Evolutionary conservation across 768 basidiomycete species (phyloP), one percentile per base, ranked within the genome.

Genomic region (Tricholoma sp.): DNA sequence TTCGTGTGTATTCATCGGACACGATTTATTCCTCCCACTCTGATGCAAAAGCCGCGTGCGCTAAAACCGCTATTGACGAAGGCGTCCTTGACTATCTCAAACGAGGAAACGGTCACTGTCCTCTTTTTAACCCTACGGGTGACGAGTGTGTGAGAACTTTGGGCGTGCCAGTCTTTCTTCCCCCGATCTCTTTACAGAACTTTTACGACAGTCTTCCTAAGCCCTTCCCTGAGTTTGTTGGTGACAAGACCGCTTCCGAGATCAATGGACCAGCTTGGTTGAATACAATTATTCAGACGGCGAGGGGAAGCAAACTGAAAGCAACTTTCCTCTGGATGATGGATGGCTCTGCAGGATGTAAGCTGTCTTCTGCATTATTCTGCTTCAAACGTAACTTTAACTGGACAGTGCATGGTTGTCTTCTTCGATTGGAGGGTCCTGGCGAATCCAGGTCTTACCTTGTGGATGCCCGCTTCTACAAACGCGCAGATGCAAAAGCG

Each of bases 141-240:
- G 53, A 31, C 19, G 41, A 43, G 5, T 3, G 21, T 29, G n/a
- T 54, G 12, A 41, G 8, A 9, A 45, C 11, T 3, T 21, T 27
- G 27, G 12, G 29, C 11, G 19, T 21, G n/a, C 27, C n/a, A 5
- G 27, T 14, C 18, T 3, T 22, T 29, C 3, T 22, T 14, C n/a
- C 3, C 8, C 47, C 71, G 2, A 68, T 76, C 41, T 74, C 78
- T 0, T 68, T 89, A 0, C 83, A 85, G 58, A 68, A 69, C 1
- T 89, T 84, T 67, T 86, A 79, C 62, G 85, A 85, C n/a, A 67
- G 80, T 12, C 78, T 90, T 46, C 86, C 87, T 1, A 76, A 77
- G 46, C 88, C 86, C 1, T 79, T 88, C 52, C 81, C 84, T 0
- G 83, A 85, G 57, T 63, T 72, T 10, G 73, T 85, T 9, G 76